phyloP scores from a whole-genome alignment of 2,329 filamentous ascomycete species.

The Tolypocladium pustulatum region DNA sequence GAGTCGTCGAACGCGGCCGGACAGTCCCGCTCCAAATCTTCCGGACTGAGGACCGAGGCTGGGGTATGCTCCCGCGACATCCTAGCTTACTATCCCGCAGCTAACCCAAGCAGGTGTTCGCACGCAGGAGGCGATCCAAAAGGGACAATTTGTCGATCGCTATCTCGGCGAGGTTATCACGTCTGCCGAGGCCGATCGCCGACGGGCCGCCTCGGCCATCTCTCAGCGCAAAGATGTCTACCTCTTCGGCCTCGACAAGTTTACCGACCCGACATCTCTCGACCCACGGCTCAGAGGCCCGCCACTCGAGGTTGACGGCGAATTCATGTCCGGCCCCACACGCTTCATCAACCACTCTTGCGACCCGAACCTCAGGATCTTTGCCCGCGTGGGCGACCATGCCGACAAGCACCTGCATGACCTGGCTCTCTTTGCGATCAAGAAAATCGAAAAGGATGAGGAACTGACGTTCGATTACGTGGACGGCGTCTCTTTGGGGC shows the following conservation, averaged over 20 bases:
- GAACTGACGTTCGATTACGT: constrained; percentile 77
- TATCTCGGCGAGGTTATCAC: constrained; percentile 68
- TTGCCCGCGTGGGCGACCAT: constrained; percentile 68
- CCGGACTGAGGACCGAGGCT: constrained; percentile 60
- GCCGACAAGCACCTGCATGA: constrained; percentile 67
- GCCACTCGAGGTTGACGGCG: constrained; percentile 56
- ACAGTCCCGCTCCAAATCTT: constrained; percentile 67
- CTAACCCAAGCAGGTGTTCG: constrained; percentile 41
- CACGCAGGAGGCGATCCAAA: constrained; percentile 50
- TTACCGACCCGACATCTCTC: constrained; percentile 45
- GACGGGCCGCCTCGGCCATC: constrained; percentile 45
- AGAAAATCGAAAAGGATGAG: constrained; percentile 51
- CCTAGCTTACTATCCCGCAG: not conserved
- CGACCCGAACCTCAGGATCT: constrained; percentile 68
- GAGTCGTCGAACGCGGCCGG: constrained; percentile 66
- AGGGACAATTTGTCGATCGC: constrained; percentile 69
- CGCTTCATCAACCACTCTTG: constrained; percentile 80
- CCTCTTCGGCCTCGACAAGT: constrained; percentile 75
- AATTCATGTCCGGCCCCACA: constrained; percentile 67
- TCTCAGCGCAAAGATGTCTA: constrained; percentile 64
- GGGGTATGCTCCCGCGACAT: constrained; percentile 41
- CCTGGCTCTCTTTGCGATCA: constrained; percentile 63
- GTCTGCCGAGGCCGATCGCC: constrained; percentile 49
- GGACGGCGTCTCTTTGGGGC: constrained; percentile 47
- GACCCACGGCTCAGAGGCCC: constrained; percentile 45